A percentile compares a stretch with the other conserved stretches of the same genome.
These are phyloP conservation scores for Asterionellopsis glacialis DNA, from an alignment of 108 stramenopile genomes.

Conservation along the genomic window DNA sequence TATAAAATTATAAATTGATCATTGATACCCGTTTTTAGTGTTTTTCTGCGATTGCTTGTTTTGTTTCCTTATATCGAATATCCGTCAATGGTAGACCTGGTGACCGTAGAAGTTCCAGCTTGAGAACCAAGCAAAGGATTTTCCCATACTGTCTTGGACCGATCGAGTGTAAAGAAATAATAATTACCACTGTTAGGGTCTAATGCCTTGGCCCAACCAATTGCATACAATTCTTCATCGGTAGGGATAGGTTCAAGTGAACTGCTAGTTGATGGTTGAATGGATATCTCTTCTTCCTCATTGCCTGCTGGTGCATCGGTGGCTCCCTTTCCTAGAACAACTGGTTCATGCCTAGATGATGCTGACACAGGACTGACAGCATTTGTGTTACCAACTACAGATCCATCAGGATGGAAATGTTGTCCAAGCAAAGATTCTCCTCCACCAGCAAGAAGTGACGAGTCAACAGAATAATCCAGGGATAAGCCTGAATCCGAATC, in stretches of 20 bases:
- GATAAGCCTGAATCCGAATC: conserved; percentile 22
- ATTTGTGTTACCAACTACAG: too few relatives aligned
- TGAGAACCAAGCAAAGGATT: conserved; percentile 38
- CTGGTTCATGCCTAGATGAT: conserved; percentile 8
- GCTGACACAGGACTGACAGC: conserved; percentile 3
- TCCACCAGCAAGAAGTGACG: conserved; percentile 15
- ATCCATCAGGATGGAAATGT: conserved; percentile 16
- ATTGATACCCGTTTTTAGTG: too few relatives aligned
- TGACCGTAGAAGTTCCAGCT: too few relatives aligned
- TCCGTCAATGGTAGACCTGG: too few relatives aligned
- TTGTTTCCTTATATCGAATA: too few relatives aligned
- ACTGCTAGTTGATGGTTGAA: conserved; percentile 23
- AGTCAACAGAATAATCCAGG: conserved; percentile 65
- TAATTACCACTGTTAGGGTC: conserved; percentile 78
- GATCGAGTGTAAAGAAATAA: conserved; percentile 86
- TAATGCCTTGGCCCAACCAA: conserved; percentile 87
- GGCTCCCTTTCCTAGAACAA: background rate
- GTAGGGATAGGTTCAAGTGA: conserved; percentile 23
- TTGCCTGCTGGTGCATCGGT: background rate
- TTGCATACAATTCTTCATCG: conserved; percentile 74
- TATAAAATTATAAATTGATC: too few relatives aligned
- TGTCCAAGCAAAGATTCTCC: conserved; percentile 20
- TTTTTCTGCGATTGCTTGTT: too few relatives aligned
- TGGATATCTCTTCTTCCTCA: conserved; percentile 10
- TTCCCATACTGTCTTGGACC: conserved; percentile 77